These are phyloP conservation scores for Graphilbum sp. DNA, from an alignment of 2,329 filamentous ascomycete species.

Conservation along the genomic window DNA sequence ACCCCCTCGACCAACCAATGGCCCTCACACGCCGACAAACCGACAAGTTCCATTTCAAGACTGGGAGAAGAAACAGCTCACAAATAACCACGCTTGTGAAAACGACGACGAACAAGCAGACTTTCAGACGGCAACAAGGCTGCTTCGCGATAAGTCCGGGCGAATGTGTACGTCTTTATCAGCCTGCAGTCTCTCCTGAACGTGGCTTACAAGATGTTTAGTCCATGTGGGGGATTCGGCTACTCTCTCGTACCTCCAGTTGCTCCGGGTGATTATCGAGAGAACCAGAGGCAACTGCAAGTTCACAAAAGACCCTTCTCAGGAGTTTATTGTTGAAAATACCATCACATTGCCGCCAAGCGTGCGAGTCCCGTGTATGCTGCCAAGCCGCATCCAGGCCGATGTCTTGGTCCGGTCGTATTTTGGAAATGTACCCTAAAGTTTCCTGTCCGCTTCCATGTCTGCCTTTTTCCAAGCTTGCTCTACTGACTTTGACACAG, in stretches of 20 bases:
- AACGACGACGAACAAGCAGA: too few relatives aligned
- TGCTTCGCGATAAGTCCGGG: constrained; percentile 43
- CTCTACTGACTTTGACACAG: constrained; percentile 17
- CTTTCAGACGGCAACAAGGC: constrained; percentile 20
- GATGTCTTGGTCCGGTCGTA: constrained; percentile 39
- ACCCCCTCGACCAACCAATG: too few relatives aligned
- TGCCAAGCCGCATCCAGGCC: constrained; percentile 35
- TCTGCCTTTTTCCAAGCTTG: not conserved
- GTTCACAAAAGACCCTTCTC: constrained; percentile 42
- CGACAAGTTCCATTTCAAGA: too few relatives aligned
- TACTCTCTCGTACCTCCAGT: constrained; percentile 41
- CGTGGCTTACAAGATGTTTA: constrained; percentile 10
- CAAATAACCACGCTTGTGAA: too few relatives aligned
- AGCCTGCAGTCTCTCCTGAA: not conserved
- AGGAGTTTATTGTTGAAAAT: constrained; percentile 38
- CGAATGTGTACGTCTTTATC: constrained; percentile 28
- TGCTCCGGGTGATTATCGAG: constrained; percentile 44
- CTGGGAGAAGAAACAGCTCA: too few relatives aligned
- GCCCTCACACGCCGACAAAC: too few relatives aligned
- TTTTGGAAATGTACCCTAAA: constrained; percentile 44
- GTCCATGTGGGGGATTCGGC: constrained; percentile 49
- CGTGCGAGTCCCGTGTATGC: constrained; percentile 29
- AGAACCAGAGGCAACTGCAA: constrained; percentile 33
- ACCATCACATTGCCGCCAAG: constrained; percentile 28
- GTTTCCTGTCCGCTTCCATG: not conserved